Base-by-base conservation (phyloP, 768 basidiomycete genomes). In the Tremella yokohamensis region DNA sequence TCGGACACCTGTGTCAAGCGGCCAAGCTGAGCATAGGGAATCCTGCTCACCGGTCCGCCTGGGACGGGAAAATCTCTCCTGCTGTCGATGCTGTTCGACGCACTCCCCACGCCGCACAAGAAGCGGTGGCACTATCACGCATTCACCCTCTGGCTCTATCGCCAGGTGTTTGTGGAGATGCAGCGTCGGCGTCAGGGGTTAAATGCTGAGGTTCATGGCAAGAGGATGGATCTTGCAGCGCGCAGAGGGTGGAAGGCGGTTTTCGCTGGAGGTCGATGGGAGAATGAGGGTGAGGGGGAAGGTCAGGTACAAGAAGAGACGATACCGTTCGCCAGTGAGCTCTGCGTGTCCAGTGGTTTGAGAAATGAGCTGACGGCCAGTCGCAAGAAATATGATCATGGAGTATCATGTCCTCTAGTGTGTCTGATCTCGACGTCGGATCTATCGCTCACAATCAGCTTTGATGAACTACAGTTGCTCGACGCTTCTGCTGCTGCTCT, bases 401-500 rank as follows among this genome's bases (percentile, higher is more conserved):
- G 65, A 76, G 45, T 76, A 74, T 54, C 71, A 74, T 50, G 53
- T 74, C 9, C 49, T 70, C 24, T 75, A 73, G 73, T 73, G 37
- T 49, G 77, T 47, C 8, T 8, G 11, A n/a, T 8, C 13, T 25
- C 12, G 6, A 2, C 12, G 9, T 12, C 39, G 38, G 75, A 63
- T 24, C 60, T 52, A 57, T 42, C 62, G 52, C 61, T 50, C 53
- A 65, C 47, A 55, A 55, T 61, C 60, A 70, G 66, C 19, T 84
- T 85, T 69, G 83, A 85, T 61, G 82, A 85, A 72, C 74, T 85
- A 1, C 84, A 84, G 67, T 79, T 84, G 4, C 80, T 84, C 6
- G 84, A 84, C 67, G 82, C 84, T 0, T 83, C 83, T 0, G 83
- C 83, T 29, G 83, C 84, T 0, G 68, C 75, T 0, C 54, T 78